phyloP scores from a whole-genome alignment of 139 green algal species.

The Dunaliella sp. region DNA sequence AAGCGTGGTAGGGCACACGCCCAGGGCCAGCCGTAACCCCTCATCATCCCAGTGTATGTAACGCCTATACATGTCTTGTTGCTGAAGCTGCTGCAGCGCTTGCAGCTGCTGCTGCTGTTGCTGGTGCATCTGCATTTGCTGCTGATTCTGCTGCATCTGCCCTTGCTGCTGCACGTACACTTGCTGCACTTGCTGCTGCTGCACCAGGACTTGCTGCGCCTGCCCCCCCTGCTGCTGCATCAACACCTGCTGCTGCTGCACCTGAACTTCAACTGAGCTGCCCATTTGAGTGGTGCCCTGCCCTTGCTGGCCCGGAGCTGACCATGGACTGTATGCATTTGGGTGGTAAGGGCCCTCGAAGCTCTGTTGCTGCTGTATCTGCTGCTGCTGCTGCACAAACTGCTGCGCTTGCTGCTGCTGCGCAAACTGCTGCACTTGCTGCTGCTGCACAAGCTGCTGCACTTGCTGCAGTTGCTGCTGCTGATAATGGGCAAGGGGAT shows the following conservation, averaged over 20 bases:
- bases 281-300: not conserved
- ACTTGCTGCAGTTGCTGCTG: not conserved
- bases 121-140: not conserved
- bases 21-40: not conserved
- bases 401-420: not conserved
- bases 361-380: not conserved
- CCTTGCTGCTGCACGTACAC: not conserved
- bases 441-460: not conserved
- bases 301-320: not conserved
- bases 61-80: not conserved
- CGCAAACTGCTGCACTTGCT: not conserved
- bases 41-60: not conserved
- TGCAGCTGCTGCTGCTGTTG: not conserved
- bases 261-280: too few relatives aligned
- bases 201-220: not conserved
- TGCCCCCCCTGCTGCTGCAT: not conserved
- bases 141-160: not conserved
- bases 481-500: conserved; percentile 1
- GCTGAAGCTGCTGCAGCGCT: not conserved
- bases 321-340: not conserved
- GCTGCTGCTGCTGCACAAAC: not conserved
- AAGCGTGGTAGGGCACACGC: not conserved
- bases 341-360: not conserved
- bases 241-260: not conserved
- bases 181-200: not conserved